phyloP scores from a whole-genome alignment of 768 basidiomycete species.

The Suillus clintonianus region DNA sequence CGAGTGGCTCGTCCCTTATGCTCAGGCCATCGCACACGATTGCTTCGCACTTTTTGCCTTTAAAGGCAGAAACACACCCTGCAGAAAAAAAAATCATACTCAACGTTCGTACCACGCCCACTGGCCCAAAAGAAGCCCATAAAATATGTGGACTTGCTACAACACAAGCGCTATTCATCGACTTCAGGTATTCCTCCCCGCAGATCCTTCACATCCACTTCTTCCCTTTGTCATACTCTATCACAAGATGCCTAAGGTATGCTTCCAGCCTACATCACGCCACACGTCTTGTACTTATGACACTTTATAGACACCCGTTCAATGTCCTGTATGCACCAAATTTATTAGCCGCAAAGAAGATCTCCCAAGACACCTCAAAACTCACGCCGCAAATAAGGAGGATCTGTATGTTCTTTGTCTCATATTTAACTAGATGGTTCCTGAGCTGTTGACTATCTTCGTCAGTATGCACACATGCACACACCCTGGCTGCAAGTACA shows the following conservation, averaged over 20 bases:
- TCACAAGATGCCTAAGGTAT: slow-evolving; percentile 15
- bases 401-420: slow-evolving; percentile 17
- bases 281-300: background rate
- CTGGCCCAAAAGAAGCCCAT: slow-evolving; percentile 22
- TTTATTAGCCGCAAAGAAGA: slow-evolving; percentile 26
- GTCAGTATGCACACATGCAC: slow-evolving; percentile 27
- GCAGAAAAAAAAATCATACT: slow-evolving; percentile 28
- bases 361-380: slow-evolving; percentile 27
- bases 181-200: background rate
- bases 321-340: slow-evolving; percentile 18
- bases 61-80: slow-evolving; percentile 17
- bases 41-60: slow-evolving; percentile 21
- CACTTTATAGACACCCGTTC: slow-evolving; percentile 4
- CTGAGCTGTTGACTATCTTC: slow-evolving; percentile 4
- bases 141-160: slow-evolving; percentile 7
- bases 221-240: background rate
- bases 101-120: slow-evolving; percentile 13
- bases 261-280: background rate
- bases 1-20: slow-evolving; percentile 25
- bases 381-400: slow-evolving; percentile 24
- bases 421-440: background rate
- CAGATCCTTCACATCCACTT: background rate
- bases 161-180: background rate
- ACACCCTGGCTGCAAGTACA: slow-evolving; percentile 18
- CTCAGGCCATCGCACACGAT: slow-evolving; percentile 19